These are phyloP conservation scores for Venturia effusa DNA, from an alignment of 2,329 filamentous ascomycete species.

Conservation along the genomic window DNA sequence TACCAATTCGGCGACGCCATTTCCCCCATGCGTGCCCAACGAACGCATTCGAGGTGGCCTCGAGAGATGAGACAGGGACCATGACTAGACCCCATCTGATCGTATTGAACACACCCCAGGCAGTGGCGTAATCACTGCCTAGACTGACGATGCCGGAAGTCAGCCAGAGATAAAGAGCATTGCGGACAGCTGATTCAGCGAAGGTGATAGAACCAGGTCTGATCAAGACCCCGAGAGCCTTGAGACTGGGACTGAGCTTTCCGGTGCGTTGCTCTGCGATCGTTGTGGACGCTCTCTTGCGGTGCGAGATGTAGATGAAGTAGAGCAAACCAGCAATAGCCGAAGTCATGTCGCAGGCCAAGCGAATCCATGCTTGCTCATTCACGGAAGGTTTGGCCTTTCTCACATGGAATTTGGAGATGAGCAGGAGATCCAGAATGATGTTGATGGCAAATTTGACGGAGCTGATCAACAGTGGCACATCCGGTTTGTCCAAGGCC, in stretches of 20 bases:
- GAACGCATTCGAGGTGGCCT: slow-evolving; percentile 54
- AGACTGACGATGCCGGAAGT: slow-evolving; percentile 53
- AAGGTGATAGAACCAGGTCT: slow-evolving; percentile 51
- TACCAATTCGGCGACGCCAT: slow-evolving; percentile 30
- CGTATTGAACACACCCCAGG: slow-evolving; percentile 64
- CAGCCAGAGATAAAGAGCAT: slow-evolving; percentile 61
- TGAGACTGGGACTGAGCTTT: slow-evolving; percentile 25
- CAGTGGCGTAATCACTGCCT: slow-evolving; percentile 55
- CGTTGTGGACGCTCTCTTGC: slow-evolving; percentile 9
- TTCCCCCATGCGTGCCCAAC: slow-evolving; percentile 56
- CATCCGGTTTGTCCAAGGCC: slow-evolving; percentile 58
- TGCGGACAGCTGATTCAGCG: slow-evolving; percentile 54
- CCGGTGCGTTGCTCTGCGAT: neutral
- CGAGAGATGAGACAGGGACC: slow-evolving; percentile 58
- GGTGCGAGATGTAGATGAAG: slow-evolving; percentile 40
- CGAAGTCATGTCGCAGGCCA: slow-evolving; percentile 48
- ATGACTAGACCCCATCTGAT: slow-evolving; percentile 66
- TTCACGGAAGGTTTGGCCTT: slow-evolving; percentile 46
- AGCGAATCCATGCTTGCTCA: slow-evolving; percentile 51
- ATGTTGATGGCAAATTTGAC: slow-evolving; percentile 58
- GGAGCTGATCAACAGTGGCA: slow-evolving; percentile 54
- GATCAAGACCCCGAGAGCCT: slow-evolving; percentile 39
- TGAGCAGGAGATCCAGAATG: slow-evolving; percentile 52
- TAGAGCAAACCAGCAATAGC: slow-evolving; percentile 48
- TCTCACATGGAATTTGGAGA: slow-evolving; percentile 54